These are phyloP conservation scores for Botrytis squamosa DNA, from an alignment of 2,329 filamentous ascomycete genomes.

Conservation along the genomic window DNA sequence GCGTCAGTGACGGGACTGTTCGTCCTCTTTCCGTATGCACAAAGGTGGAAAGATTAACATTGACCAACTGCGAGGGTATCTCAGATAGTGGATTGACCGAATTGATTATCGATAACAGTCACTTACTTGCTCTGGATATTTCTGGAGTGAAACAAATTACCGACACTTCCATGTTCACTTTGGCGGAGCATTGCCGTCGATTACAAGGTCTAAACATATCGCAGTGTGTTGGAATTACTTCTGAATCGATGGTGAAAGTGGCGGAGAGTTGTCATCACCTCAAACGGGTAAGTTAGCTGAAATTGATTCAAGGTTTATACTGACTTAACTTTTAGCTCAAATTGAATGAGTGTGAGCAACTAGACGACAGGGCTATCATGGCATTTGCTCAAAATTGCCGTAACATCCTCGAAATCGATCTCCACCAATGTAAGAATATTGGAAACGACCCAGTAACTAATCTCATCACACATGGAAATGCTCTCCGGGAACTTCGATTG, in stretches of 20 bases:
- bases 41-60: conserved; percentile 84
- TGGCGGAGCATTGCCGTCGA: conserved; percentile 78
- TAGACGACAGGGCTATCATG: conserved; percentile 77
- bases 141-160: conserved; percentile 79
- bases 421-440: conserved; percentile 80
- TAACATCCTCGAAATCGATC: conserved; percentile 93
- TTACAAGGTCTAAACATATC: conserved; percentile 94
- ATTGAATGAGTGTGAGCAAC: conserved; percentile 85
- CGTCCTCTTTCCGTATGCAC: conserved; percentile 80
- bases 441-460: conserved; percentile 81
- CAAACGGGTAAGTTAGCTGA: conserved; percentile 64
- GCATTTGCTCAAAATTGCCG: conserved; percentile 86
- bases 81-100: conserved; percentile 81
- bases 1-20: conserved; percentile 86
- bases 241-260: conserved; percentile 77
- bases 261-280: conserved; percentile 82
- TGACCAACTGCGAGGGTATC: conserved; percentile 84
- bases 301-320: conserved; percentile 11
- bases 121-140: conserved; percentile 86
- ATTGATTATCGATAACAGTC: conserved; percentile 74
- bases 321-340: conserved; percentile 63
- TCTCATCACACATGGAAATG: conserved; percentile 72
- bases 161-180: conserved; percentile 71
- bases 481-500: conserved; percentile 86
- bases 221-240: conserved; percentile 78